phyloP scores from a whole-genome alignment of 2,329 filamentous ascomycete species.

The Verticillium isaacii region DNA sequence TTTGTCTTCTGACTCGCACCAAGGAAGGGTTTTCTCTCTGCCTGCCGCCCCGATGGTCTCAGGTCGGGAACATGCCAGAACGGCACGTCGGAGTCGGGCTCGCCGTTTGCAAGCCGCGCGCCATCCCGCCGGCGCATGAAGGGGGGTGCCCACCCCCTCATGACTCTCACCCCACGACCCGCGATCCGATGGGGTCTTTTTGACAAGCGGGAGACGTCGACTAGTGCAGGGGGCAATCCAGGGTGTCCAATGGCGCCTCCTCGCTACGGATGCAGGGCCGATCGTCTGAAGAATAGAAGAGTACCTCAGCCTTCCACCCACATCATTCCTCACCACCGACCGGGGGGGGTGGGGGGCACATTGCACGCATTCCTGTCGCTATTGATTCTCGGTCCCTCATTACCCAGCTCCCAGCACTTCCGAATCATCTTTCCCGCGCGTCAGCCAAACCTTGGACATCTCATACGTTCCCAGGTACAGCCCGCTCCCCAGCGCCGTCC shows the following conservation, averaged over 20 bases:
- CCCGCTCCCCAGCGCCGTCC: constrained; percentile 80
- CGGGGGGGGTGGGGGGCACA: not conserved
- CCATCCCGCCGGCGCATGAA: not conserved
- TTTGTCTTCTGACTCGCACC: not conserved
- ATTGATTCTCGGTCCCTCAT: not conserved
- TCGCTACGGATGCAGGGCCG: not conserved
- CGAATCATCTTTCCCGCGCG: constrained; percentile 32
- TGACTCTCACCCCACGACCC: not conserved
- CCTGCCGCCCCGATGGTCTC: not conserved
- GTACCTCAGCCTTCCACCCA: not conserved
- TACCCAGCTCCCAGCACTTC: not conserved
- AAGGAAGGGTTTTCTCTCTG: not conserved
- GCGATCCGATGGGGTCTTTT: not conserved
- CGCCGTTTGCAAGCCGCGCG: constrained; percentile 7
- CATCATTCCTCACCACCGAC: not conserved
- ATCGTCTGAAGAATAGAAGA: not conserved
- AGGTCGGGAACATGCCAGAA: constrained; percentile 1
- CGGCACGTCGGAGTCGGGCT: constrained; percentile 7
- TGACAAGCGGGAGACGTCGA: not conserved
- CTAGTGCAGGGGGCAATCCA: not conserved
- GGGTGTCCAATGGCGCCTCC: not conserved
- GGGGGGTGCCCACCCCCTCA: not conserved
- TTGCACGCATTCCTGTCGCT: not conserved
- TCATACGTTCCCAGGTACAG: constrained; percentile 87
- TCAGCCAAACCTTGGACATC: constrained; percentile 64